phyloP scores from a whole-genome alignment of 306 rosid genomes.

The Crotalaria pallida region DNA sequence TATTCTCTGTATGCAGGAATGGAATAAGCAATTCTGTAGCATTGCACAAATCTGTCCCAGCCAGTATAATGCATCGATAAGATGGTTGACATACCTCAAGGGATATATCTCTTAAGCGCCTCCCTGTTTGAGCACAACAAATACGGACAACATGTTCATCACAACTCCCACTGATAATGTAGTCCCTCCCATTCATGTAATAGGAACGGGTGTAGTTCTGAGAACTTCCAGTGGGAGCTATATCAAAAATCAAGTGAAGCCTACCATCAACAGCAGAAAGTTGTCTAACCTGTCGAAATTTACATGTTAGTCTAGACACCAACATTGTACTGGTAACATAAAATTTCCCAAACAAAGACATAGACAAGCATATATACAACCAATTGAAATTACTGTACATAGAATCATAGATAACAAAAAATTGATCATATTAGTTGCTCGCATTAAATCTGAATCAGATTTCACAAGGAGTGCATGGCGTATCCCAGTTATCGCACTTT shows the following conservation, averaged over 20 bases:
- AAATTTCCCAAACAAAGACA: background rate
- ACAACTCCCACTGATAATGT: conserved; percentile 80
- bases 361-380: background rate
- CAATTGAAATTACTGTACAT: background rate
- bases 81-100: conserved; percentile 55
- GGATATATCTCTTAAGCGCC: conserved; percentile 72
- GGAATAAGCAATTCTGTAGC: background rate
- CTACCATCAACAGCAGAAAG: conserved; percentile 81
- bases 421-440: background rate
- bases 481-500: conserved; percentile 1
- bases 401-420: background rate
- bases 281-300: conserved; percentile 61
- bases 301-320: conserved; percentile 19
- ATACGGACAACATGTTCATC: conserved; percentile 79
- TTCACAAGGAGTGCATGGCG: background rate
- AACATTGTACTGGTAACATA: background rate
- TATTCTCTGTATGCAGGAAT: background rate
- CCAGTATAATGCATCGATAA: background rate
- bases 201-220: conserved; percentile 81
- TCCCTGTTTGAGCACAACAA: conserved; percentile 84
- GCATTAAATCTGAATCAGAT: conserved; percentile 11
- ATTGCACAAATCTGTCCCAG: background rate
- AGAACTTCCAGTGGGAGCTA: conserved; percentile 65
- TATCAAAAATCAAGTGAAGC: conserved; percentile 66
- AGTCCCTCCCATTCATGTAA: conserved; percentile 88